These are phyloP conservation scores for Penium margaritaceum DNA, from an alignment of 139 green algal species.

Conservation along the genomic window DNA sequence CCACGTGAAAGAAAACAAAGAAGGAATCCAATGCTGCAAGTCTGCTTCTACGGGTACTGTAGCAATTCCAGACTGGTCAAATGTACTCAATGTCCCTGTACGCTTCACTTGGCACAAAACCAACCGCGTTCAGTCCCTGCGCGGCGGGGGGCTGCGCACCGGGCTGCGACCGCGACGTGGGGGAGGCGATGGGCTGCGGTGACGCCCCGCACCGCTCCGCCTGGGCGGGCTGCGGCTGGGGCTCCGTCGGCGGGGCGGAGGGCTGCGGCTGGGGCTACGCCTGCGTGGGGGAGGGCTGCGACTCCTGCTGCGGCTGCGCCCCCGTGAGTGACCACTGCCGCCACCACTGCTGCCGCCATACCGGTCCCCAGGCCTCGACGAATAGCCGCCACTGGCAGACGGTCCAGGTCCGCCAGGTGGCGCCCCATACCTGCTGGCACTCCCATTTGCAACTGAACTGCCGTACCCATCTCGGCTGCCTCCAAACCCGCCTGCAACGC, in stretches of 20 bases:
- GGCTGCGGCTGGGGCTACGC: slow-evolving; percentile 24
- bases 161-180: background rate
- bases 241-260: background rate
- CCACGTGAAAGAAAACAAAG: too few relatives aligned
- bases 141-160: slow-evolving; percentile 1
- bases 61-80: too few relatives aligned
- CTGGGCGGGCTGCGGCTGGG: slow-evolving; percentile 21
- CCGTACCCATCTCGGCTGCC: background rate
- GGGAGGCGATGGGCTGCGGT: background rate
- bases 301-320: slow-evolving; percentile 8
- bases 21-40: too few relatives aligned
- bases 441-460: background rate
- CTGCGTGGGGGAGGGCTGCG: slow-evolving; percentile 5
- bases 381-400: background rate
- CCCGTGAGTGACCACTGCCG: background rate
- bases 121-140: too few relatives aligned
- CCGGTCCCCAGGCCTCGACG: background rate
- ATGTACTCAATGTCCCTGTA: too few relatives aligned
- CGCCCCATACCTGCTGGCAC: background rate
- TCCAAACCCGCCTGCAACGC: background rate
- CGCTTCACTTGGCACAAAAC: too few relatives aligned
- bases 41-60: too few relatives aligned
- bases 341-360: slow-evolving; percentile 7
- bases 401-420: background rate
- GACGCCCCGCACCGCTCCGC: background rate